phyloP scores from a whole-genome alignment of 352 stramenopile genomes.

The Phytophthora colocasiae region DNA sequence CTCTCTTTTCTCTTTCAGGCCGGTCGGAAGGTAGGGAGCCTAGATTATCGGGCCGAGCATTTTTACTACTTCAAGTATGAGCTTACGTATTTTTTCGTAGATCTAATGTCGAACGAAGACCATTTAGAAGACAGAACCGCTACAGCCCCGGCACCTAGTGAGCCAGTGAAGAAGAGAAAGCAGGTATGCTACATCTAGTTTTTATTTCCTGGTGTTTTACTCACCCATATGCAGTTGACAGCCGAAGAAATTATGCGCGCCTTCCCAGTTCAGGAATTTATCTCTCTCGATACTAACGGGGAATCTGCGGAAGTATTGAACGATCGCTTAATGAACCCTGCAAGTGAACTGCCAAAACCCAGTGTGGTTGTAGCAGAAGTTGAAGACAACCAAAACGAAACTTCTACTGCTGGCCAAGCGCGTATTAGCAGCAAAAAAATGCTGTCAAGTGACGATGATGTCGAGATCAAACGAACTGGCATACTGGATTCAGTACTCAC shows the following conservation, averaged over 20 bases:
- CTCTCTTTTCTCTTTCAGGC: conserved; percentile 26
- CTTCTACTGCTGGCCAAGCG: neutral
- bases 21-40: conserved; percentile 17
- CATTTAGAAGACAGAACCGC: neutral
- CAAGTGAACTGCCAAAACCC: neutral
- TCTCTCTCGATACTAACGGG: conserved; percentile 36
- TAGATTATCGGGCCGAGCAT: no score
- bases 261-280: conserved; percentile 81
- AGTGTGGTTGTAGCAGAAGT: neutral
- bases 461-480: neutral
- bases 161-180: conserved; percentile 20
- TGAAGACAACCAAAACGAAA: conserved; percentile 2
- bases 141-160: neutral
- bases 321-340: conserved; percentile 1
- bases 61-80: neutral
- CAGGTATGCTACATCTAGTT: conserved; percentile 20
- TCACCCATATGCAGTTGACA: conserved; percentile 35
- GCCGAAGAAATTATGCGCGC: conserved; percentile 68
- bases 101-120: conserved; percentile 1
- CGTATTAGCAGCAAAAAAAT: neutral
- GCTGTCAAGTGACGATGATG: neutral
- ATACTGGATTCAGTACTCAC: conserved; percentile 56
- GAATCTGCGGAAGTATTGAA: neutral
- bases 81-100: neutral
- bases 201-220: neutral